phyloP scores from a whole-genome alignment of 208 protist genomes.

The Crithidia fasciculata region DNA sequence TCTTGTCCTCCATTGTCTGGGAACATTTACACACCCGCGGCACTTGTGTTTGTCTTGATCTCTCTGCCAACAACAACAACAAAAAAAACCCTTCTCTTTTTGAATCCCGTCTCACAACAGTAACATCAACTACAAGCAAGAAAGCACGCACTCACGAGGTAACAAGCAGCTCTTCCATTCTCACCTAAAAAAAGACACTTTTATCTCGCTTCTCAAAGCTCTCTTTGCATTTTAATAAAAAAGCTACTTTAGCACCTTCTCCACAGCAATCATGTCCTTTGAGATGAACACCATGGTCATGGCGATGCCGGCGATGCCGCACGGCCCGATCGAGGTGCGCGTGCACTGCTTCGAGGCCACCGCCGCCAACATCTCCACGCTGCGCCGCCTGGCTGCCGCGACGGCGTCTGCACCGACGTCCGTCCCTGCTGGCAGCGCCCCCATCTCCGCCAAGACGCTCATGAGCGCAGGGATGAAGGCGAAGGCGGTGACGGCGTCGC shows the following conservation, averaged over 20 bases:
- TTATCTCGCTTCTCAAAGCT: background rate
- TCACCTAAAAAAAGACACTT: no score
- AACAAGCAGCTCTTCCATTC: no score
- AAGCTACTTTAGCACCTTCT: background rate
- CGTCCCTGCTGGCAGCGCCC: background rate
- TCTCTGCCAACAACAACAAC: no score
- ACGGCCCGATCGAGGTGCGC: background rate
- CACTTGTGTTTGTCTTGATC: no score
- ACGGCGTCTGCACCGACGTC: background rate
- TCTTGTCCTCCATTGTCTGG: no score
- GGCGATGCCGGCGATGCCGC: constrained; percentile 1
- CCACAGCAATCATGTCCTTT: background rate
- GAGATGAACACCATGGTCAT: constrained; percentile 8
- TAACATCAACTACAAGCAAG: no score
- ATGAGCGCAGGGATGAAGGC: background rate
- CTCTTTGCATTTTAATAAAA: background rate
- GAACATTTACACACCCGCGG: no score
- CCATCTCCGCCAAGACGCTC: background rate
- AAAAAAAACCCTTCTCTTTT: no score
- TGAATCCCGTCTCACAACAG: no score
- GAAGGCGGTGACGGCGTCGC: background rate
- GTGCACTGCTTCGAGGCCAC: constrained; percentile 19
- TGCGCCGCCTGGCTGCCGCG: background rate
- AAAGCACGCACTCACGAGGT: no score
- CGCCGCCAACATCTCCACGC: constrained; percentile 5